These are phyloP conservation scores for Tetracentron sinense DNA, from an alignment of 164 flowering plant genomes.

Conservation along the genomic window DNA sequence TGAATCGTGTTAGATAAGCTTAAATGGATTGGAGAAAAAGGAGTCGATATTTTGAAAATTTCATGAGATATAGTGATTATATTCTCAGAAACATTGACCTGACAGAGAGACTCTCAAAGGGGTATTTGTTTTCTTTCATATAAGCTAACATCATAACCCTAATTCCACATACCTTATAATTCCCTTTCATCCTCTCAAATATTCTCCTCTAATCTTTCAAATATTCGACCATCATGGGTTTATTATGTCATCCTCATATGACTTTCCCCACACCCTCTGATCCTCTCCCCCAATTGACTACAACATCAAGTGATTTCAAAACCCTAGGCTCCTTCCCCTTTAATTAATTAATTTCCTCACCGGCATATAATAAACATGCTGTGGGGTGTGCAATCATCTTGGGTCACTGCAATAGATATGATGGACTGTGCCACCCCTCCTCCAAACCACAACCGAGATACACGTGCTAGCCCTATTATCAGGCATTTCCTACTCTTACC, in stretches of 20 bases:
- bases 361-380: constrained; percentile 18
- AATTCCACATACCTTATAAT: constrained; percentile 51
- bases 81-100: constrained; percentile 42
- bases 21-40: background rate
- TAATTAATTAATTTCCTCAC: no score
- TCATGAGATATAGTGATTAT: constrained; percentile 13
- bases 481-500: no score
- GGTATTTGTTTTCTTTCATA: constrained; percentile 39
- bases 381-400: background rate
- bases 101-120: constrained; percentile 32
- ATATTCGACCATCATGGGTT: constrained; percentile 47
- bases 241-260: constrained; percentile 57
- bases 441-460: no score
- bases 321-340: constrained; percentile 60
- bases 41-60: background rate
- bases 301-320: constrained; percentile 24
- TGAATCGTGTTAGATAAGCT: background rate
- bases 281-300: constrained; percentile 17
- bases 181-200: constrained; percentile 79
- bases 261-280: constrained; percentile 19
- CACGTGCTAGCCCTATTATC: no score
- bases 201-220: constrained; percentile 58
- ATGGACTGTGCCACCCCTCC: constrained; percentile 8
- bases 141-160: constrained; percentile 31
- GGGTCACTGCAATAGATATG: constrained; percentile 5